phyloP scores from a whole-genome alignment of 2,329 filamentous ascomycete species.

The Colletotrichum camelliae region DNA sequence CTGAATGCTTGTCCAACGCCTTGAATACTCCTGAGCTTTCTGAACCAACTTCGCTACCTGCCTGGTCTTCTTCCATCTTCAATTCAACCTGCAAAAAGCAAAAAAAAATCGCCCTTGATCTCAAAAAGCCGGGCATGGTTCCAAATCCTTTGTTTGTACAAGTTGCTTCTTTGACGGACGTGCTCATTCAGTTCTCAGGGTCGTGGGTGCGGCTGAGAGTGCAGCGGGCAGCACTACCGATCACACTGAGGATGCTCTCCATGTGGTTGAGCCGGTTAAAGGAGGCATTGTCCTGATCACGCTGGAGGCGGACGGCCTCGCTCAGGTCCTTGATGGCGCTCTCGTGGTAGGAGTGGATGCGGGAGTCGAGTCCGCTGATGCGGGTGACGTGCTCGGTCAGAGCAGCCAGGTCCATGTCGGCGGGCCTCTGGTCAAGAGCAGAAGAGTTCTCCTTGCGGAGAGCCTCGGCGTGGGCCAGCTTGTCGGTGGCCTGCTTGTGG shows the following conservation, averaged over 20 bases:
- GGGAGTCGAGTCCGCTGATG: background rate
- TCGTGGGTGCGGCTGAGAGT: background rate
- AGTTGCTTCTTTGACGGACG: background rate
- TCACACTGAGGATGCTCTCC: background rate
- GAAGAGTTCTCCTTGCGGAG: background rate
- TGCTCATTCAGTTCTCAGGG: background rate
- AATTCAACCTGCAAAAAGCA: background rate
- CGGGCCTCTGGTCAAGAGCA: background rate
- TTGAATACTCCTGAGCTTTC: background rate
- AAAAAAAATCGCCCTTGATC: background rate
- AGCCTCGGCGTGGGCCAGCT: background rate
- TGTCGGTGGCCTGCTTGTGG: background rate
- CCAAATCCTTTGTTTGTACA: background rate
- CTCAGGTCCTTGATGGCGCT: background rate
- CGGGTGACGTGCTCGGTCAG: background rate
- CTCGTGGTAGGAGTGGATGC: background rate
- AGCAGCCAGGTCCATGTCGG: background rate
- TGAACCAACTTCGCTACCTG: background rate
- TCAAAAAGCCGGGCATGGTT: background rate
- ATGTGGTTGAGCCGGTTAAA: background rate
- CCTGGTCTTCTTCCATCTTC: background rate
- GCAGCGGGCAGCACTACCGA: background rate
- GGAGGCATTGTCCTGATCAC: background rate
- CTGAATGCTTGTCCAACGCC: background rate
- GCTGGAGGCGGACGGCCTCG: background rate